phyloP scores from a whole-genome alignment of 345 rosid genomes.

The Murraya paniculata region DNA sequence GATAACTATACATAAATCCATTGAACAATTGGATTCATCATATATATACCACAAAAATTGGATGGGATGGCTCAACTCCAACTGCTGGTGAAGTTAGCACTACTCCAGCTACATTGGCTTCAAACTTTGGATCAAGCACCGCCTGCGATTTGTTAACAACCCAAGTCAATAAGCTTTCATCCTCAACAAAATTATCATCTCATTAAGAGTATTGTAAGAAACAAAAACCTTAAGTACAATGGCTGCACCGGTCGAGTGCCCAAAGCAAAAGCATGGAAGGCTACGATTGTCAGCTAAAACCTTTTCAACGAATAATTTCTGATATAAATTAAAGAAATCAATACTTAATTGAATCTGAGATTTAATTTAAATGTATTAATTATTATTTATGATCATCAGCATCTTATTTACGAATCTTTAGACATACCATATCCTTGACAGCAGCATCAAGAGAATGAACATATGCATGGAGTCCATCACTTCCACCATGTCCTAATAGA shows the following conservation, averaged over 20 bases:
- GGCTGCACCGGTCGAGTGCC: constrained; percentile 95
- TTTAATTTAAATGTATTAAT: neutral
- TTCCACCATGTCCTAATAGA: constrained; percentile 87
- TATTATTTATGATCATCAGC: neutral
- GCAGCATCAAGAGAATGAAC: constrained; percentile 85
- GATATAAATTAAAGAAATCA: constrained; percentile 13
- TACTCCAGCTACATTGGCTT: constrained; percentile 57
- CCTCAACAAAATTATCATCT: neutral
- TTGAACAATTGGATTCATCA: too few species aligned
- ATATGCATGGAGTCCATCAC: constrained; percentile 87
- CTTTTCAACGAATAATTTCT: constrained; percentile 72
- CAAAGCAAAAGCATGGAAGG: constrained; percentile 84
- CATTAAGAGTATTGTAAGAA: neutral
- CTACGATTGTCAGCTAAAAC: constrained; percentile 63
- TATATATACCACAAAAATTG: constrained; percentile 53
- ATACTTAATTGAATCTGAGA: neutral
- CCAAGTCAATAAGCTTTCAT: neutral
- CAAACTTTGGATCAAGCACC: constrained; percentile 59
- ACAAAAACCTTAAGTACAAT: constrained; percentile 62
- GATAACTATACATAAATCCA: too few species aligned
- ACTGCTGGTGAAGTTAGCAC: constrained; percentile 93
- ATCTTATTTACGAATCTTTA: neutral
- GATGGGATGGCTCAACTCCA: constrained; percentile 95
- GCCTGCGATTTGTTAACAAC: constrained; percentile 42
- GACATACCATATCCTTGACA: constrained; percentile 66